Percentiles rank a stretch among this genome's conserved stretches.
Evolutionary conservation across 208 protist genomes (phyloP).

Genomic region (Trypanosoma scelopori): DNA sequence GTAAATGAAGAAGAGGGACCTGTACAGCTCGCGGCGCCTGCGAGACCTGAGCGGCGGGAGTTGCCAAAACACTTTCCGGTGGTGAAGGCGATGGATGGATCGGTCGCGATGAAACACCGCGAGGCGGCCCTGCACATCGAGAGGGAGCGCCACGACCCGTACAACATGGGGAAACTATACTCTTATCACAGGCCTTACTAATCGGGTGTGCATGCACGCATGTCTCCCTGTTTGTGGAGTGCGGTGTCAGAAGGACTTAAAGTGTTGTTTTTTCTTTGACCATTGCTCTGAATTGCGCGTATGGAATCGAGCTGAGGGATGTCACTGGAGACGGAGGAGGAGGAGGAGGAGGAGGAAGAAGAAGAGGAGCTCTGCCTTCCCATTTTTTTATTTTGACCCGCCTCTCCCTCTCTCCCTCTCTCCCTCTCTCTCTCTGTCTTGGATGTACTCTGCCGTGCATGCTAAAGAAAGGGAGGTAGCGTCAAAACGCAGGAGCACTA

Average conservation of each 20-base stretch:
- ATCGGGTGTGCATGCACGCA: neutral
- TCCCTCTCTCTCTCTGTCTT: no score
- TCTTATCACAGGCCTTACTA: slow-evolving; percentile 87
- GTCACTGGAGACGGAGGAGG: no score
- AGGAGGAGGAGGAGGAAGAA: no score
- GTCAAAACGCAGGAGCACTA: neutral
- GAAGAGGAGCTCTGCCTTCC: no score
- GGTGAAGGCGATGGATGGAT: slow-evolving; percentile 1
- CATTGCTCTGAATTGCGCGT: no score
- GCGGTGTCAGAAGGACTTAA: neutral
- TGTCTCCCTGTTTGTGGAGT: slow-evolving; percentile 15
- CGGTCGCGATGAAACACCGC: neutral
- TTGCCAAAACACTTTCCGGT: slow-evolving; percentile 22
- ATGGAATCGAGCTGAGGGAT: no score
- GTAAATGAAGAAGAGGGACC: slow-evolving; percentile 20
- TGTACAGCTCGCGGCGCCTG: slow-evolving; percentile 3
- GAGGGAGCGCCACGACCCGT: slow-evolving; percentile 29
- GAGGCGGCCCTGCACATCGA: slow-evolving; percentile 31
- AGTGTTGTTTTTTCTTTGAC: slow-evolving; percentile 1
- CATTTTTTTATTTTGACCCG: no score
- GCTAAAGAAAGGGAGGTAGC: slow-evolving; percentile 1
- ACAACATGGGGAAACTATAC: slow-evolving; percentile 88
- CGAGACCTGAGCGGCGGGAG: neutral
- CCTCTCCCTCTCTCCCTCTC: no score
- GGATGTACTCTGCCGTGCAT: no score